Base-by-base conservation (phyloP, 345 rosid genomes). In the Hibiscus mutabilis region DNA sequence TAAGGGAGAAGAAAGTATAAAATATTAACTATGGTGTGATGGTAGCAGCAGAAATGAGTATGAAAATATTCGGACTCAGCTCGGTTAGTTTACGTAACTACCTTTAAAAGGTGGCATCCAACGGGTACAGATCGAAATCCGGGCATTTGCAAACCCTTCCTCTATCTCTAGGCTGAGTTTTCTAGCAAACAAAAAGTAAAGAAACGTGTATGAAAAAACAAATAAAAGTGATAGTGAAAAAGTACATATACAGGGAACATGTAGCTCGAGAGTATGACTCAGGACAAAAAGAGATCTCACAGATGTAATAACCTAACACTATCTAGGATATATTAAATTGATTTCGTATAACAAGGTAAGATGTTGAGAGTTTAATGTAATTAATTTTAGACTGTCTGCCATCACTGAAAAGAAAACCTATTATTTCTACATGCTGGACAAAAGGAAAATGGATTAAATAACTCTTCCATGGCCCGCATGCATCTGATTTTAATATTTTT, bases 381-480 rank as follows among this genome's bases (percentile, higher is more conserved):
- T 51, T 72, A 56, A 77, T 71, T 49, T 12, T 53, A 65, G 10
- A 70, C 63, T 77, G 81, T 77, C 79, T 77, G 84, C 85, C 85
- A 84, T 73, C 46, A 77, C 46, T 60, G 75, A 67, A 82, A 78
- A 82, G 76, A 74, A 46, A 64, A 57, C 46, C 75, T 68, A 73
- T 75, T 52, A 55, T 75, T 59, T 68, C 69, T 66, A 71, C 65
- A 6, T 9, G 53, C 27, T 40, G 68, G 55, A 53, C 70, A 33
- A 80, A 62, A 78, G 70, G 69, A 53, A 66, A 75, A 67, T 44
- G 37, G 60, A 69, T 67, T 69, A 68, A 78, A 73, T 15, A 64
- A 69, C 29, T 70, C 21, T 56, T 60, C 21, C 66, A 49, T 51
- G 72, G 69, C 47, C 56, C 53, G 31, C 64, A 47, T 56, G 64